Evolutionary conservation across 1,139 yeast genomes (phyloP), one percentile per base, ranked within the genome.

Genomic region (Kodamaea fungicola): DNA sequence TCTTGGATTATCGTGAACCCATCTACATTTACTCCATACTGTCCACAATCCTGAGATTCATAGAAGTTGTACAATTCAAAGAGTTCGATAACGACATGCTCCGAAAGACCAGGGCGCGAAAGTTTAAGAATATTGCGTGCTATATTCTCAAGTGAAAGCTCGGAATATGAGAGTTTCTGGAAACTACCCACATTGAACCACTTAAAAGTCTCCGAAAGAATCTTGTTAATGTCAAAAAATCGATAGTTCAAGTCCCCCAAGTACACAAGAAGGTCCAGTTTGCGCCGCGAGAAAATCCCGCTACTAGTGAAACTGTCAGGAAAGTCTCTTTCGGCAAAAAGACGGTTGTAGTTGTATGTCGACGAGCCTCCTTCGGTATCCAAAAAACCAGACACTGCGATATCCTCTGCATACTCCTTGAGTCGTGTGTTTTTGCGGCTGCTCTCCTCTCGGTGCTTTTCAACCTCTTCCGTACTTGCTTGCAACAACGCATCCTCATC

Each of bases 241-340:
- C 31, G 31, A 34, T 50, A 50, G 16, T 45, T 42, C 43, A 49
- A 51, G n/a, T 34, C 28, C 12, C 47, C 41, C 8, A 43, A 38
- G 6, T 37, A 34, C 23, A 45, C 39, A 19, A 57, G 39, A 7
- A 35, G 33, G 12, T 39, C 38, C 30, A 50, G 47, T 32, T 44
- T 44, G 9, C 49, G 32, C 12, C 28, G 24, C 1, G 56, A 39
- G 10, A 40, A 30, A 13, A 60, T 48, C 2, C 53, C 54, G n/a
- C 42, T 40, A 7, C 25, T 21, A 36, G 40, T 44, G 12, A 45
- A 26, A 3, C 28, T 21, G 2, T 33, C 25, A 2, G 52, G 49
- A 27, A 42, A 41, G 30, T 47, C 44, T 16, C 28, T 34, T 8
- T n/a, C 24, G 7, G 21, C 26, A 9, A 24, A 22, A 6, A 31